phyloP scores from a whole-genome alignment of 306 rosid species.

The Dalbergia oliveri region DNA sequence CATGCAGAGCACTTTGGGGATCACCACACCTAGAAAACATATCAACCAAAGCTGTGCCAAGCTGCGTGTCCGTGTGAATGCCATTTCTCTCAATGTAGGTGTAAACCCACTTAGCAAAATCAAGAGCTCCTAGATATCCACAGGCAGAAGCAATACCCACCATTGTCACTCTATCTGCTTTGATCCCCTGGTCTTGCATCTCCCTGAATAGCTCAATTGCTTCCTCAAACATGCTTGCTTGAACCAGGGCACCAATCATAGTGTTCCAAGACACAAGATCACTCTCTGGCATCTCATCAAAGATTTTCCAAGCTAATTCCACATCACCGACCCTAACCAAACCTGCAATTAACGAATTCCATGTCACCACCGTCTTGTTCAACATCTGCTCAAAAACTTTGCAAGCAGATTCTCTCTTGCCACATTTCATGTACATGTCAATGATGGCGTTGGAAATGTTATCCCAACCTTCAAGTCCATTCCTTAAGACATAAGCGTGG shows the following conservation, averaged over 20 bases:
- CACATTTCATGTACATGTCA: conserved; percentile 88
- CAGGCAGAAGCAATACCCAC: conserved; percentile 82
- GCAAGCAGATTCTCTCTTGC: conserved; percentile 64
- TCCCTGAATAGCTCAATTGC: conserved; percentile 73
- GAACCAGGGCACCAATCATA: conserved; percentile 73
- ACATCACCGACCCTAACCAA: conserved; percentile 62
- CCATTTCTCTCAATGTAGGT: conserved; percentile 57
- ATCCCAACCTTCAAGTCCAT: conserved; percentile 73
- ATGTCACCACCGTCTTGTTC: conserved; percentile 70
- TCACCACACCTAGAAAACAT: conserved; percentile 84
- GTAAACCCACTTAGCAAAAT: conserved; percentile 75
- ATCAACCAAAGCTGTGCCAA: conserved; percentile 79
- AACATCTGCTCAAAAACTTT: conserved; percentile 60
- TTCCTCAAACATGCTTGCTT: conserved; percentile 68
- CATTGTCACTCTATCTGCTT: conserved; percentile 77
- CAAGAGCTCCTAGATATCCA: conserved; percentile 77
- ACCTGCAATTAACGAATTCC: conserved; percentile 83
- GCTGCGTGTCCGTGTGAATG: conserved; percentile 72
- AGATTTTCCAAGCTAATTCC: conserved; percentile 63
- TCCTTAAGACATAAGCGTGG: conserved; percentile 72
- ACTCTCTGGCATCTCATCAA: conserved; percentile 66
- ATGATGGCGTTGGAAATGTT: conserved; percentile 73
- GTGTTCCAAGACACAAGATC: conserved; percentile 88
- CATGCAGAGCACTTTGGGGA: conserved; percentile 63
- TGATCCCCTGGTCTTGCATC: conserved; percentile 67